Conservation (phyloP, 371 early-diverging fungal species). For the Synchytrium microbalum region DNA sequence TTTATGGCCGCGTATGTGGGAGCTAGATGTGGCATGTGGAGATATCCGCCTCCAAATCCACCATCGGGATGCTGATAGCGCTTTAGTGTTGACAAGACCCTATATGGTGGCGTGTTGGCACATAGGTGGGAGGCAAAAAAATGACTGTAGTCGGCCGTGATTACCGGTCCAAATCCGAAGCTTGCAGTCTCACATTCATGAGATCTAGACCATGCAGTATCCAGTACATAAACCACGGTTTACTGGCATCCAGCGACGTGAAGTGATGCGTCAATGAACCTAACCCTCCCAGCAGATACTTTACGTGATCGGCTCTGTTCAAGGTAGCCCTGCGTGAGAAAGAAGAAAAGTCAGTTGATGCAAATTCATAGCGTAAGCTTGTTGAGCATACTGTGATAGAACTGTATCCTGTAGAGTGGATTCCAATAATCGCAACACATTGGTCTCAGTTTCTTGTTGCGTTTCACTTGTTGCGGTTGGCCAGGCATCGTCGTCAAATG, state of each 20-base stretch:
- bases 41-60: slow-evolving; percentile 82
- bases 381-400: background rate
- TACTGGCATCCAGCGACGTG: slow-evolving; percentile 72
- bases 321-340: slow-evolving; percentile 35
- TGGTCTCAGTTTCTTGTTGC: slow-evolving; percentile 1
- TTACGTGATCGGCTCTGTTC: slow-evolving; percentile 44
- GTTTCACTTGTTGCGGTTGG: slow-evolving; percentile 16
- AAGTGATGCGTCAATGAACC: slow-evolving; percentile 51
- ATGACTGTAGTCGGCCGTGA: background rate
- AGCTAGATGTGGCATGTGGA: slow-evolving; percentile 73
- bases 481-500: slow-evolving; percentile 14
- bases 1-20: slow-evolving; percentile 81
- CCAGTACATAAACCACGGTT: slow-evolving; percentile 92
- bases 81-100: slow-evolving; percentile 54
- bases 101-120: slow-evolving; percentile 11
- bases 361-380: background rate
- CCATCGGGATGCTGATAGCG: slow-evolving; percentile 66
- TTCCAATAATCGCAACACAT: background rate
- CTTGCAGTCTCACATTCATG: slow-evolving; percentile 46
- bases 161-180: slow-evolving; percentile 39
- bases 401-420: background rate
- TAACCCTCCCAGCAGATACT: slow-evolving; percentile 46
- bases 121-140: slow-evolving; percentile 2
- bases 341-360: background rate
- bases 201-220: slow-evolving; percentile 74